Percentiles rank a stretch among this genome's conserved stretches.
These are phyloP conservation scores for Sporopachydermia lactativora DNA, from an alignment of 805 yeast species.

Conservation along the genomic window DNA sequence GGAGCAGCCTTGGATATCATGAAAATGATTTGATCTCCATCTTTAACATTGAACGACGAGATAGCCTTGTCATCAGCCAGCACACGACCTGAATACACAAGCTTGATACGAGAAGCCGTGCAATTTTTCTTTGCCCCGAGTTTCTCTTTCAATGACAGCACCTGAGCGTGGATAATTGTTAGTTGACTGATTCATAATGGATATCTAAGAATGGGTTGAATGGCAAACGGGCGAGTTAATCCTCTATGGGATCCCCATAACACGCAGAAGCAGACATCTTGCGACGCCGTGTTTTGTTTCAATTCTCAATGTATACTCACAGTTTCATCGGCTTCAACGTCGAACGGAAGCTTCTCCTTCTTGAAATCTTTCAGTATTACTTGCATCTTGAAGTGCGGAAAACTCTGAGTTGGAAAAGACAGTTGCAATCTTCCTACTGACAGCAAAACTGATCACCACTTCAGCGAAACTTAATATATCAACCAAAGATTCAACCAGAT, in stretches of 20 bases:
- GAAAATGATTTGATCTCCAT: conserved; percentile 78
- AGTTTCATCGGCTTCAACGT: conserved; percentile 53
- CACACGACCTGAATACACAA: conserved; percentile 78
- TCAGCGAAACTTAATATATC: too few species aligned
- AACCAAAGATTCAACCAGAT: too few species aligned
- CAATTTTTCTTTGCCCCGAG: conserved; percentile 56
- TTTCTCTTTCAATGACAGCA: conserved; percentile 54
- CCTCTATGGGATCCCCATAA: too few species aligned
- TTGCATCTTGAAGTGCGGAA: conserved; percentile 36
- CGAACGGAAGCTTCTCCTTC: conserved; percentile 75
- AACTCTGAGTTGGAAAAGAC: too few species aligned
- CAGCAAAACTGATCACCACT: too few species aligned
- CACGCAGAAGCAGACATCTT: too few species aligned
- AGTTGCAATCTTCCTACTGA: too few species aligned
- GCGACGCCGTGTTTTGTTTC: too few species aligned
- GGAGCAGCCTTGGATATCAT: conserved; percentile 53
- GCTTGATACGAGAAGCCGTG: conserved; percentile 62
- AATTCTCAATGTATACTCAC: conserved; percentile 35
- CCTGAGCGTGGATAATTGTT: too few species aligned
- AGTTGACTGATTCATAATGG: too few species aligned
- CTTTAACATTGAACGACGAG: conserved; percentile 61
- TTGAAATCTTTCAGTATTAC: conserved; percentile 82
- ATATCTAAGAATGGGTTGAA: too few species aligned
- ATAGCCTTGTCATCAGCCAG: conserved; percentile 72
- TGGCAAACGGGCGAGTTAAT: too few species aligned